Evolutionary conservation across 345 rosid genomes (phyloP).

Genomic region (Eucalyptus guilfoylei): DNA sequence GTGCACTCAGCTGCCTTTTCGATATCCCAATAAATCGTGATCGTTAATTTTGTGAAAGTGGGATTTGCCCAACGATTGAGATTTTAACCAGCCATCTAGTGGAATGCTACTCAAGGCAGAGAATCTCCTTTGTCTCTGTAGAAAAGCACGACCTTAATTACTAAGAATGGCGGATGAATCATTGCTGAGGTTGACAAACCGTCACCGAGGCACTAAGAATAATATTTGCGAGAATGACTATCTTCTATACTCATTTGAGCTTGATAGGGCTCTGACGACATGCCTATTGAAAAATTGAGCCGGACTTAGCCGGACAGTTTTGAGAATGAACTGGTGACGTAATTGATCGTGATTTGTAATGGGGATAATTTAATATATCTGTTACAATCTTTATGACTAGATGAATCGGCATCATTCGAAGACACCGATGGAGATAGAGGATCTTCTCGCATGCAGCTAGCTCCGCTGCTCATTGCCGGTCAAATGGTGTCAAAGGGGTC

Average conservation of each 20-base stretch:
- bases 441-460: not conserved
- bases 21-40: not conserved
- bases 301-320: rapidly evolving
- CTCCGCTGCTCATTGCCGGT: not conserved
- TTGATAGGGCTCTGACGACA: not conserved
- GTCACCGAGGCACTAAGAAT: not conserved
- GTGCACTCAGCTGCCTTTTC: not conserved
- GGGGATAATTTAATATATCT: rapidly evolving
- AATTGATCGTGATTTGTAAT: not conserved
- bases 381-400: not conserved
- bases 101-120: not conserved
- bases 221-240: rapidly evolving
- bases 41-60: not conserved
- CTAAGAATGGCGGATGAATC: not conserved
- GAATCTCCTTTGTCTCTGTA: not conserved
- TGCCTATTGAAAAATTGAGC: not conserved
- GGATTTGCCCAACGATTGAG: not conserved
- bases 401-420: not conserved
- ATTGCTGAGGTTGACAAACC: not conserved
- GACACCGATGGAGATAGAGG: no score
- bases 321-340: rapidly evolving
- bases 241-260: not conserved
- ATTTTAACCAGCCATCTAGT: not conserved
- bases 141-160: not conserved
- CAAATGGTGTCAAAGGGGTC: not conserved